Percentiles rank a stretch among this genome's conserved stretches.
phyloP scores from a whole-genome alignment of 2,329 filamentous ascomycete genomes.

The Tolypocladium pustulatum region DNA sequence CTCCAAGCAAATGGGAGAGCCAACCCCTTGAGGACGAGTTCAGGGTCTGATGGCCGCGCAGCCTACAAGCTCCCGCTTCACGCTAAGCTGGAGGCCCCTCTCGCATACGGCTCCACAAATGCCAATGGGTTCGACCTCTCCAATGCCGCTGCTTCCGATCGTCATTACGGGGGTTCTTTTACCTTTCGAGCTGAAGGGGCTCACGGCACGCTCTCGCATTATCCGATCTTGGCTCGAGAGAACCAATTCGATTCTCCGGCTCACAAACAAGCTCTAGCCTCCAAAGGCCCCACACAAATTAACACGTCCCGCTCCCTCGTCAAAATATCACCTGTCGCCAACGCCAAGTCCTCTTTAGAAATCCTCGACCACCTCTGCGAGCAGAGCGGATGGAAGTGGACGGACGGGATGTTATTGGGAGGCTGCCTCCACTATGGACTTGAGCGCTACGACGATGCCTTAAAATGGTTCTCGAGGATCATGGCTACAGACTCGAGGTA shows the following conservation, averaged over 20 bases:
- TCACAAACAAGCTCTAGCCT: no score
- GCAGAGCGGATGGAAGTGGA: slow-evolving; percentile 77
- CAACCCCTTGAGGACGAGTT: slow-evolving; percentile 25
- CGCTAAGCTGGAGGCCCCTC: slow-evolving; percentile 27
- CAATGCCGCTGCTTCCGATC: background rate
- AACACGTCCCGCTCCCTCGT: background rate
- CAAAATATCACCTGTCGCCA: slow-evolving; percentile 28
- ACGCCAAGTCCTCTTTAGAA: slow-evolving; percentile 58
- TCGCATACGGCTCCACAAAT: background rate
- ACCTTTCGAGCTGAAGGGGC: background rate
- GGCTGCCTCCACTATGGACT: slow-evolving; percentile 89
- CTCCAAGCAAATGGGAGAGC: slow-evolving; percentile 49
- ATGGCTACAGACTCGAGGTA: slow-evolving; percentile 45
- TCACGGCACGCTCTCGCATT: background rate
- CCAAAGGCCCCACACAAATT: background rate
- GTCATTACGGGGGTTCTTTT: background rate
- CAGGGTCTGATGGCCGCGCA: slow-evolving; percentile 23
- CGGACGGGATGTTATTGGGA: slow-evolving; percentile 83
- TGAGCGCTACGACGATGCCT: slow-evolving; percentile 68
- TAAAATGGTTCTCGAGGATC: slow-evolving; percentile 63
- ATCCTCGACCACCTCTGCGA: slow-evolving; percentile 66
- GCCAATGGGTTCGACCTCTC: background rate
- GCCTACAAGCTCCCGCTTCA: slow-evolving; percentile 43
- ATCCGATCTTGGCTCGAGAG: background rate
- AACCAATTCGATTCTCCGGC: background rate